Conservation (phyloP, 768 basidiomycete species). For the Mrakia frigida region DNA sequence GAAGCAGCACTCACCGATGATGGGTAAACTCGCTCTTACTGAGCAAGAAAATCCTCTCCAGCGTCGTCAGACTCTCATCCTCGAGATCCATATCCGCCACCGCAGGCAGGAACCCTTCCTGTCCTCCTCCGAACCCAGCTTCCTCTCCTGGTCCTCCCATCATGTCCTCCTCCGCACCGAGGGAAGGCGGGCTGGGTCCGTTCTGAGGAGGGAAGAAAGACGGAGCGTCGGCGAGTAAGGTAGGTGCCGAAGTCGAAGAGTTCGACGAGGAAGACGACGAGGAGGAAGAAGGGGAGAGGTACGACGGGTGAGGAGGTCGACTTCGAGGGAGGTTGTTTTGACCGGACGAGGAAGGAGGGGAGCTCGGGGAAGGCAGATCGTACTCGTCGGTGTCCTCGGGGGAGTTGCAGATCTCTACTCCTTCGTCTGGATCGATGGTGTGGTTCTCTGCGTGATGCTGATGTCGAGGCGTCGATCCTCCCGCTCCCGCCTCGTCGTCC, state of each 20-base stretch:
- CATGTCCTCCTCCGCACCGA: neutral
- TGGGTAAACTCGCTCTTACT: constrained; percentile 67
- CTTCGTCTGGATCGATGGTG: constrained; percentile 9
- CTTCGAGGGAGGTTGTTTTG: neutral
- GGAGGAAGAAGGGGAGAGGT: neutral
- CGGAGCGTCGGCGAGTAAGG: neutral
- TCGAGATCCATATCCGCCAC: constrained; percentile 52
- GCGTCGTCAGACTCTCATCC: constrained; percentile 71
- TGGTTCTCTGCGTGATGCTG: neutral
- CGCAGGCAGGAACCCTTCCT: constrained; percentile 14
- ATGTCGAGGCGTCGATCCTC: too few species aligned
- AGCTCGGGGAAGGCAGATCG: neutral
- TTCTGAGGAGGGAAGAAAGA: constrained; percentile 27
- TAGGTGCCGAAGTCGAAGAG: neutral
- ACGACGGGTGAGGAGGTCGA: neutral
- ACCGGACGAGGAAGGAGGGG: neutral
- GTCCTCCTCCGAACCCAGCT: neutral
- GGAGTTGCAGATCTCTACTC: constrained; percentile 20
- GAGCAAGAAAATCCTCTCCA: constrained; percentile 90
- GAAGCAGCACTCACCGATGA: constrained; percentile 49
- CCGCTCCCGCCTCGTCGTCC: neutral
- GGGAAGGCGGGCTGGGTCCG: neutral
- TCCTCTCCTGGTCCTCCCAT: neutral
- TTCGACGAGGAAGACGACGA: neutral
- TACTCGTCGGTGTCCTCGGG: constrained; percentile 14